Conservation (phyloP, 192 early-diverging fungal species). For the Coemansia sp. region DNA sequence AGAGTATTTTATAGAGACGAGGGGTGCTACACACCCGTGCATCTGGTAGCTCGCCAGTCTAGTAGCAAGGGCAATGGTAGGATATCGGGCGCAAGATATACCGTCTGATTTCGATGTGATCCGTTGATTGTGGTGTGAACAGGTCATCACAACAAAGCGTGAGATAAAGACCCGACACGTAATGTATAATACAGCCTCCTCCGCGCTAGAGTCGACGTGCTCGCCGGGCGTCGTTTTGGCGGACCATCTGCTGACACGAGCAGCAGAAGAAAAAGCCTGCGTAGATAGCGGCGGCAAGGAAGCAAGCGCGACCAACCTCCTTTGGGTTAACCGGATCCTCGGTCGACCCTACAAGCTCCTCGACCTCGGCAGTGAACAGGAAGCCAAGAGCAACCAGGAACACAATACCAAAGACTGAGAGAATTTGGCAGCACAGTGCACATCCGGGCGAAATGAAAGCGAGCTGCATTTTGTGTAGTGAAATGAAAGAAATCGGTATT, state of each 20-base stretch:
- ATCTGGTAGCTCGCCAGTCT: no score
- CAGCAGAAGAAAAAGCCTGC: conserved; percentile 50
- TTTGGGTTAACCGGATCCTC: conserved; percentile 53
- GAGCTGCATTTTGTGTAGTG: conserved; percentile 38
- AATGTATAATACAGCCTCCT: background rate
- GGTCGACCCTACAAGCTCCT: conserved; percentile 49
- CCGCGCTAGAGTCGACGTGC: conserved; percentile 29
- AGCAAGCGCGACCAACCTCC: conserved; percentile 51
- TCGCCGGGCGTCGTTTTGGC: conserved; percentile 38
- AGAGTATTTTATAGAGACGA: no score
- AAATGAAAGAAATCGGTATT: conserved; percentile 8
- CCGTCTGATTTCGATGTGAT: no score
- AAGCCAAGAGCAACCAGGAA: conserved; percentile 48
- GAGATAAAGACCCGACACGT: no score
- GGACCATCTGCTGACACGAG: conserved; percentile 50
- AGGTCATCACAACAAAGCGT: no score
- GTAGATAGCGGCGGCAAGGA: conserved; percentile 50
- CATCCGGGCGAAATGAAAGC: conserved; percentile 53
- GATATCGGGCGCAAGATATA: no score
- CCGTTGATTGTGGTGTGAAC: no score
- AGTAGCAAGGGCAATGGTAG: no score
- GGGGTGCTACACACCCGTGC: no score
- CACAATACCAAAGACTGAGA: conserved; percentile 51
- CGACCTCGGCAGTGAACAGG: conserved; percentile 50
- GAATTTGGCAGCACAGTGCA: conserved; percentile 50